Base-by-base conservation (phyloP, 176 grass and related monocot species). In the Raddia guianensis region DNA sequence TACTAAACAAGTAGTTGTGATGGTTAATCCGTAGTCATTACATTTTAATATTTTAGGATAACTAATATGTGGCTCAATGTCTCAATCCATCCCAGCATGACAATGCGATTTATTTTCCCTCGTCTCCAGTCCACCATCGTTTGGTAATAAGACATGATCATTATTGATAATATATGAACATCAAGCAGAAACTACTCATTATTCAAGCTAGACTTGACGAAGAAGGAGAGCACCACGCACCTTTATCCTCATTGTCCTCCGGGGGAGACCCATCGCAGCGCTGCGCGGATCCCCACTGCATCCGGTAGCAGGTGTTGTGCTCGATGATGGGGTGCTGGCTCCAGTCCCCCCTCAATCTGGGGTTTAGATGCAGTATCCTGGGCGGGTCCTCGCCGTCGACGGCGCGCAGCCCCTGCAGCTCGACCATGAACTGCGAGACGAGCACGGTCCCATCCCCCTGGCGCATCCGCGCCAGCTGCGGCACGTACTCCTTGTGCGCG, bases 351-450 rank as follows among this genome's bases (percentile, higher is more conserved):
- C 72, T 93, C 70, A 98, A n/a, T 80, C 96, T 87, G 0, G 92
- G 90, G 66, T 98, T 98, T 45, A 95, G 86, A 68, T 98, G 92
- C 49, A 95, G 63, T 68, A 98, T 95, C 84, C 91, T 93, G 4
- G 92, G 96, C 45, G 96, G 87, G 27, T 91, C 92, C 84, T 98
- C 96, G 0, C 90, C 90, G 27, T 98, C 92, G 0, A 98, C 96
- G 0, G 90, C 92, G 50, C 89, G 83, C 7, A 98, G 73, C 3
- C 96, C 92, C 87, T 98, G 92, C 44, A 98, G 80, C 83, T 98
- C 96, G 70, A 93, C 88, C 88, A 94, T 78, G 79, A 98, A 95
- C 87, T 95, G 96, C 3, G 96, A 98, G 3, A 98, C 90, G 75
- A 89, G 71, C 34, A 98, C 92, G 32, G 66, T 89, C 4, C 86